phyloP scores from a whole-genome alignment of 345 rosid genomes.

The Citrus trifoliata region DNA sequence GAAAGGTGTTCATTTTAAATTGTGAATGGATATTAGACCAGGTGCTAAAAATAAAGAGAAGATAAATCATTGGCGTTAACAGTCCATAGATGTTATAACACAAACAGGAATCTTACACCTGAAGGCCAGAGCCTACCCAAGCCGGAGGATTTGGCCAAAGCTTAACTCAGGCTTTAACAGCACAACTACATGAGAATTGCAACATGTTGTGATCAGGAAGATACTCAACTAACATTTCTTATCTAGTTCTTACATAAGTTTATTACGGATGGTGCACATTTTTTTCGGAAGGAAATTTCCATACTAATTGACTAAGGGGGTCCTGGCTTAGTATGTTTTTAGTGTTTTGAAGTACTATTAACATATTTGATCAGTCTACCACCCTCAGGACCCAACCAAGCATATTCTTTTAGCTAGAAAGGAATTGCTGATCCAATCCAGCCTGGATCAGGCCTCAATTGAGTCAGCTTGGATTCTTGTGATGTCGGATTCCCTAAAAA shows the following conservation, averaged over 20 bases:
- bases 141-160: background rate
- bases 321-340: no score
- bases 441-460: constrained; percentile 2
- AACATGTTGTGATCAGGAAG: constrained; percentile 1
- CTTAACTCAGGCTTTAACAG: background rate
- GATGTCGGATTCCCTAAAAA: background rate
- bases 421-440: background rate
- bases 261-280: background rate
- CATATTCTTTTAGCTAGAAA: background rate
- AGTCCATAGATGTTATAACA: background rate
- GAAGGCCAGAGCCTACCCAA: background rate
- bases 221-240: background rate
- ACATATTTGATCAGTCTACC: background rate
- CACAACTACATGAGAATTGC: background rate
- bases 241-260: background rate
- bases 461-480: background rate
- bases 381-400: background rate
- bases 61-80: background rate
- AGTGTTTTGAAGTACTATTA: background rate
- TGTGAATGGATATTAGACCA: background rate
- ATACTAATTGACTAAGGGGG: background rate
- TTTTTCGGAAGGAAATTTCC: background rate
- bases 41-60: constrained; percentile 2
- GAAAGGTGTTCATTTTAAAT: background rate
- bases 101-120: background rate